Percentiles rank a stretch among this genome's conserved stretches.
phyloP scores from a whole-genome alignment of 2,329 filamentous ascomycete species.

The Pleurostoma richardsiae region DNA sequence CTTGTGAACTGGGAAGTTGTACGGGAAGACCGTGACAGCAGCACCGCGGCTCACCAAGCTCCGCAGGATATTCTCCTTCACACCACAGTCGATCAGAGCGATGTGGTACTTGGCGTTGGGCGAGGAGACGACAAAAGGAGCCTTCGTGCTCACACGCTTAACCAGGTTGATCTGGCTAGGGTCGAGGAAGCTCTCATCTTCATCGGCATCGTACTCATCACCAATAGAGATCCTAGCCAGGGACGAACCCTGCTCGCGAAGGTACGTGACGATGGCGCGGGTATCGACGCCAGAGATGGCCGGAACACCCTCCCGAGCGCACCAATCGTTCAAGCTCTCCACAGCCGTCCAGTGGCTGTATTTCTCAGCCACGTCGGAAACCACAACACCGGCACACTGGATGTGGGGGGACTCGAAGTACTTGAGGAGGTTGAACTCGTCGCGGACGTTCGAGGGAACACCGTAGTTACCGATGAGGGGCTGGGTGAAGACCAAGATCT shows the following conservation, averaged over 20 bases:
- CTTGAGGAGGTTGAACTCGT: conserved; percentile 86
- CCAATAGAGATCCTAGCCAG: conserved; percentile 91
- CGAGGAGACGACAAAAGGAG: conserved; percentile 90
- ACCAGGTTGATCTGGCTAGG: conserved; percentile 96
- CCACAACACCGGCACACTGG: conserved; percentile 91
- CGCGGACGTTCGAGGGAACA: conserved; percentile 79
- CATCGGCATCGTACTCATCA: conserved; percentile 96
- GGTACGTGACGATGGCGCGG: conserved; percentile 88
- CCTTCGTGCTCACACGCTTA: conserved; percentile 94
- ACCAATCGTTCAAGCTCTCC: conserved; percentile 90
- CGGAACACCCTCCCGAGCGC: conserved; percentile 89
- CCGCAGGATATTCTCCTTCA: conserved; percentile 99
- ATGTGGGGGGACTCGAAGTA: conserved; percentile 99
- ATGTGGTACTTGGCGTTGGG: conserved; percentile 81
- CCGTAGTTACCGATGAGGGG: conserved; percentile 98
- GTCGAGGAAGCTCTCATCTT: conserved; percentile 94
- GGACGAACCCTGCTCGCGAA: conserved; percentile 95
- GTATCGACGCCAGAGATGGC: conserved; percentile 97
- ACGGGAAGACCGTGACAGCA: conserved; percentile 91
- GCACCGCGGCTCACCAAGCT: conserved; percentile 88
- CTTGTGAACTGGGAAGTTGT: conserved; percentile 97
- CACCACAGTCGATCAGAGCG: conserved; percentile 93
- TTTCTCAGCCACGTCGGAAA: conserved; percentile 86
- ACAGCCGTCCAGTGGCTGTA: conserved; percentile 99
- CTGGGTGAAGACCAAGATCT: conserved; percentile 98